Conservation (phyloP, 1,139 yeast genomes). For the Geotrichum histeridarum region DNA sequence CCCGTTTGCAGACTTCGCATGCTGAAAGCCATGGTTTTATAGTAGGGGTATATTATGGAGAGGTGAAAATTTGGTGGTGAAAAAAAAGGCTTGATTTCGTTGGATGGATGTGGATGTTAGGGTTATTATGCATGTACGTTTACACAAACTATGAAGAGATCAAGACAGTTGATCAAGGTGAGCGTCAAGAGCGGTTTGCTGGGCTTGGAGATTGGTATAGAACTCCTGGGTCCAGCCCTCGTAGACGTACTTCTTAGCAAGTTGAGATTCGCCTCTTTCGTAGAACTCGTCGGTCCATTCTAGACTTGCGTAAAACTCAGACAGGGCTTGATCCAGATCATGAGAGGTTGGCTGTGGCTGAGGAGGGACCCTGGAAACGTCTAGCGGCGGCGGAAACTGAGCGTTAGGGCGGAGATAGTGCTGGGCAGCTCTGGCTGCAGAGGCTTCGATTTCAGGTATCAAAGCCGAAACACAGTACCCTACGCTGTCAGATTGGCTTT, state of each 20-base stretch:
- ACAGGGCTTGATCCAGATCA: not conserved
- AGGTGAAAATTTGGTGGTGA: not conserved
- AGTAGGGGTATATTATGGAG: not conserved
- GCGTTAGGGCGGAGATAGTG: not conserved
- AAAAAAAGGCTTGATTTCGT: constrained; percentile 2
- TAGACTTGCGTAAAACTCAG: not conserved
- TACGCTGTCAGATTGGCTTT: too few species aligned
- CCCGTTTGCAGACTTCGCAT: constrained; percentile 7
- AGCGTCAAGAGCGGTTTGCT: not conserved
- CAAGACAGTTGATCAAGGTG: not conserved
- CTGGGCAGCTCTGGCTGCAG: not conserved
- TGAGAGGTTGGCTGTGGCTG: not conserved
- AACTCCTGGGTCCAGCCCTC: constrained; percentile 28
- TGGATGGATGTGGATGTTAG: constrained; percentile 1
- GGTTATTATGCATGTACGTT: not conserved
- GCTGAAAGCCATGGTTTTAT: not conserved
- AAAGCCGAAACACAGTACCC: not conserved
- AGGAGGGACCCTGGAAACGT: not conserved
- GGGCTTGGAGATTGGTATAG: constrained; percentile 4
- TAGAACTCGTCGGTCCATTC: not conserved
- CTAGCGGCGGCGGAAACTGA: not conserved
- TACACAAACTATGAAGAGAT: not conserved
- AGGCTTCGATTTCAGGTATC: not conserved
- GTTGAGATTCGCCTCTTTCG: not conserved
- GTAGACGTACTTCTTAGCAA: constrained; percentile 19